These are phyloP conservation scores for Amanita brunnescens DNA, from an alignment of 768 basidiomycete species.

Conservation along the genomic window DNA sequence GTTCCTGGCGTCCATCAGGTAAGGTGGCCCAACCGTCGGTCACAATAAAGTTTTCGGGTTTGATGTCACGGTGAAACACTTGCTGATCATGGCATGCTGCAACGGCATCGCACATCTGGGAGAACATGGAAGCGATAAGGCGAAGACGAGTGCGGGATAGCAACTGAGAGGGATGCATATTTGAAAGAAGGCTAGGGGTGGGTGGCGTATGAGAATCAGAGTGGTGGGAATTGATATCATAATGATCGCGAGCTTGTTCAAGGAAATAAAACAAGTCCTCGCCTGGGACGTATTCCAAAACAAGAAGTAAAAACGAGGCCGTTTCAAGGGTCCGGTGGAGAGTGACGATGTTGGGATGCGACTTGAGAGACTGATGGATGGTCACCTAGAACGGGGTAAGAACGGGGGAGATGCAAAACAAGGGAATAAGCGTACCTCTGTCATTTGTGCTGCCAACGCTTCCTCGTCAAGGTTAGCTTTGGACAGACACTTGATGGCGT, in stretches of 20 bases:
- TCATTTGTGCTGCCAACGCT: conserved; percentile 79
- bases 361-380: conserved; percentile 86
- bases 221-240: conserved; percentile 40
- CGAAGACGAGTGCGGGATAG: conserved; percentile 84
- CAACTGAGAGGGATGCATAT: conserved; percentile 67
- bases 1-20: conserved; percentile 54
- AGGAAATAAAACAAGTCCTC: conserved; percentile 98
- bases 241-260: conserved; percentile 89
- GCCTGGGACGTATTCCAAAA: conserved; percentile 93
- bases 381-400: conserved; percentile 49
- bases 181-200: conserved; percentile 86
- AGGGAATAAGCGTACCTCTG: conserved; percentile 49
- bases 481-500: conserved; percentile 94
- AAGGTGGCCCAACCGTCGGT: conserved; percentile 63
- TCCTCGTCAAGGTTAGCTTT: conserved; percentile 91
- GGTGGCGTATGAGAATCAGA: conserved; percentile 71
- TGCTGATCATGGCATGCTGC: conserved; percentile 86
- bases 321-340: conserved; percentile 93
- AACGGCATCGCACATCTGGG: conserved; percentile 98
- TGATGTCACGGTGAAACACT: conserved; percentile 96
- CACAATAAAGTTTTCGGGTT: conserved; percentile 97
- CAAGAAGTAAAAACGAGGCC: conserved; percentile 79
- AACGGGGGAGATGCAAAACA: conserved; percentile 5
- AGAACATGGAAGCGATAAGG: conserved; percentile 94
- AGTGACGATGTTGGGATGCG: conserved; percentile 92